Evolutionary conservation across 306 rosid species (phyloP).

Genomic region (Trichosanthes truncata): DNA sequence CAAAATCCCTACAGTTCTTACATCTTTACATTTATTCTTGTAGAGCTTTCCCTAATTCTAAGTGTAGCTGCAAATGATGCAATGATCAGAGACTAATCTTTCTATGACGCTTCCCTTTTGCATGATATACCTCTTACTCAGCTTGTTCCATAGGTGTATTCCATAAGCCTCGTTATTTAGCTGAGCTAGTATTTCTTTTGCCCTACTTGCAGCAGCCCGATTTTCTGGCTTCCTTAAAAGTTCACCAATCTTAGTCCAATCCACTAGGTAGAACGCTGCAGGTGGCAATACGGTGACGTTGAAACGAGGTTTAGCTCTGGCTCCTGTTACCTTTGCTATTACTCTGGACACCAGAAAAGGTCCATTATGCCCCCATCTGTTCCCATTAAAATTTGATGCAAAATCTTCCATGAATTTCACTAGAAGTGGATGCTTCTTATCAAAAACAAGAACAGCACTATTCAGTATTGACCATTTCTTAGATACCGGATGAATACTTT

Average conservation of each 20-base stretch:
- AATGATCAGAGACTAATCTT: slow-evolving; percentile 38
- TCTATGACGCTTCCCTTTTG: slow-evolving; percentile 62
- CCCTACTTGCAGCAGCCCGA: slow-evolving; percentile 35
- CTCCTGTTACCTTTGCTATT: slow-evolving; percentile 20
- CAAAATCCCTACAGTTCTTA: too few relatives aligned
- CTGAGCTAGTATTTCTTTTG: slow-evolving; percentile 34
- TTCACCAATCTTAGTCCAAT: slow-evolving; percentile 46
- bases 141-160: slow-evolving; percentile 66
- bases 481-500: slow-evolving; percentile 29
- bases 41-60: background rate
- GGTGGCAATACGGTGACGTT: slow-evolving; percentile 42
- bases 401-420: slow-evolving; percentile 54
- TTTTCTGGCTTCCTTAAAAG: slow-evolving; percentile 35
- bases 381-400: slow-evolving; percentile 64
- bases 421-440: slow-evolving; percentile 70
- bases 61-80: slow-evolving; percentile 32
- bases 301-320: slow-evolving; percentile 16
- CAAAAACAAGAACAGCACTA: slow-evolving; percentile 69
- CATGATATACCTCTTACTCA: slow-evolving; percentile 37
- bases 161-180: slow-evolving; percentile 44
- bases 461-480: slow-evolving; percentile 66
- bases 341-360: slow-evolving; percentile 83
- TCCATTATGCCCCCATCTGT: slow-evolving; percentile 78
- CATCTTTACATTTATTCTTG: background rate
- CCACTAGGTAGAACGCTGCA: slow-evolving; percentile 49